phyloP scores from a whole-genome alignment of 2,329 filamentous ascomycete genomes.

The Huntiella savannae region DNA sequence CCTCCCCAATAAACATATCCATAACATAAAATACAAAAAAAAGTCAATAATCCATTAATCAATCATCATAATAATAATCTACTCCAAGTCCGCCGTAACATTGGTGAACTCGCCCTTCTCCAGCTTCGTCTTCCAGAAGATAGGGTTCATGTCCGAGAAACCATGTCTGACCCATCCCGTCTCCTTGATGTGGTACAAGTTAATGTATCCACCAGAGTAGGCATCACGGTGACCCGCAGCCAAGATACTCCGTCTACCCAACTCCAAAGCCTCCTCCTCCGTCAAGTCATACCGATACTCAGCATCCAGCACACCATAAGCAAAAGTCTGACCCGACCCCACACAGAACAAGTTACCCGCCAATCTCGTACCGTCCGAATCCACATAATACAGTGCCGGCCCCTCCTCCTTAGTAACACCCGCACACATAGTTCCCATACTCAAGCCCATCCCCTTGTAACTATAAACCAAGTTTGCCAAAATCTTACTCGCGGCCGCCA shows the following conservation, averaged over 20 bases:
- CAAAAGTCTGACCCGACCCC: constrained; percentile 94
- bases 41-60: constrained; percentile 1
- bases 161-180: constrained; percentile 97
- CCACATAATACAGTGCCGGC: constrained; percentile 96
- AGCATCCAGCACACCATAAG: constrained; percentile 91
- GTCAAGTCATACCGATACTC: constrained; percentile 82
- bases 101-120: constrained; percentile 98
- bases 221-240: constrained; percentile 94
- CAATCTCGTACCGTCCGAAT: constrained; percentile 83
- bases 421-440: constrained; percentile 99
- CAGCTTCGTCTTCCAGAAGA: constrained; percentile 99
- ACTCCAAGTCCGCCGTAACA: constrained; percentile 56
- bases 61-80: background rate
- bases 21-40: constrained; percentile 2
- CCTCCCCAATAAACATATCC: background rate
- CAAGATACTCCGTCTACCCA: constrained; percentile 80
- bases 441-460: constrained; percentile 97
- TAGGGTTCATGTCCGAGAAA: constrained; percentile 94
- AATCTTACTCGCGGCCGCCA: constrained; percentile 94
- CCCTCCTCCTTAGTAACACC: constrained; percentile 91
- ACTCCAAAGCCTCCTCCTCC: constrained; percentile 73
- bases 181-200: constrained; percentile 98
- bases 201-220: constrained; percentile 97
- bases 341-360: constrained; percentile 95
- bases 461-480: constrained; percentile 94